Evolutionary conservation across 768 basidiomycete species (phyloP).

Genomic region (Suillus decipiens): DNA sequence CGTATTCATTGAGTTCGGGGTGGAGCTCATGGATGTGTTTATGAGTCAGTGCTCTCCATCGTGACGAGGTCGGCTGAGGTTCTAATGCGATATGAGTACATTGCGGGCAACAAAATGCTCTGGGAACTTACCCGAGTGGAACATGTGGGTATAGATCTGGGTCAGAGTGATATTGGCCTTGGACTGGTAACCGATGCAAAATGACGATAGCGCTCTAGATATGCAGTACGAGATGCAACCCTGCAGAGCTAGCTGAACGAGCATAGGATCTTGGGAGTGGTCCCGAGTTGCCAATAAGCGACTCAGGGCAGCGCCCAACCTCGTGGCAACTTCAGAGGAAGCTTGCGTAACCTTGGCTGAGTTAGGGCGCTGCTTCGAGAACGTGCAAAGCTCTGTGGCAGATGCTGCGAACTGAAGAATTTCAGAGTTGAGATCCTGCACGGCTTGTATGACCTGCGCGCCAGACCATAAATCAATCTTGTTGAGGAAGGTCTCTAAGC

Average conservation of each 20-base stretch:
- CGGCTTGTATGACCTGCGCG: slow-evolving; percentile 74
- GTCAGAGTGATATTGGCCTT: slow-evolving; percentile 67
- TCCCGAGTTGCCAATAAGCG: slow-evolving; percentile 63
- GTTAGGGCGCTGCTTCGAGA: slow-evolving; percentile 43
- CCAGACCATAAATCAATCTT: slow-evolving; percentile 77
- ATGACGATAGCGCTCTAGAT: slow-evolving; percentile 65
- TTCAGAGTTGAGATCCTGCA: slow-evolving; percentile 79
- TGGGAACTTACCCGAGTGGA: slow-evolving; percentile 45
- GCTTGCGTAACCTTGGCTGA: slow-evolving; percentile 48
- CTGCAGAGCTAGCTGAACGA: slow-evolving; percentile 77
- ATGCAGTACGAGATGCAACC: slow-evolving; percentile 69
- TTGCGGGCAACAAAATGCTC: slow-evolving; percentile 3
- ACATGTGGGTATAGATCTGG: slow-evolving; percentile 62
- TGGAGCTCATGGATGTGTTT: slow-evolving; percentile 66
- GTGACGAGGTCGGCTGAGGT: slow-evolving; percentile 75
- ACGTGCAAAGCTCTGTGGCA: slow-evolving; percentile 67
- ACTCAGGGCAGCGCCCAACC: slow-evolving; percentile 64
- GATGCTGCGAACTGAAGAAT: slow-evolving; percentile 79
- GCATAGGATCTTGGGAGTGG: slow-evolving; percentile 72
- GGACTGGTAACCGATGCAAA: slow-evolving; percentile 74
- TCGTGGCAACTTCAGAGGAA: slow-evolving; percentile 58
- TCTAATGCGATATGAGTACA: slow-evolving; percentile 41
- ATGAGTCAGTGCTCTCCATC: slow-evolving; percentile 77
- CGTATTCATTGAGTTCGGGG: slow-evolving; percentile 64
- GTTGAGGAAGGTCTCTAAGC: slow-evolving; percentile 68